Percentiles rank a stretch among this genome's conserved stretches.
phyloP scores from a whole-genome alignment of 2,329 filamentous ascomycete genomes.

The Ophiocordyceps camponoti-leonardi region DNA sequence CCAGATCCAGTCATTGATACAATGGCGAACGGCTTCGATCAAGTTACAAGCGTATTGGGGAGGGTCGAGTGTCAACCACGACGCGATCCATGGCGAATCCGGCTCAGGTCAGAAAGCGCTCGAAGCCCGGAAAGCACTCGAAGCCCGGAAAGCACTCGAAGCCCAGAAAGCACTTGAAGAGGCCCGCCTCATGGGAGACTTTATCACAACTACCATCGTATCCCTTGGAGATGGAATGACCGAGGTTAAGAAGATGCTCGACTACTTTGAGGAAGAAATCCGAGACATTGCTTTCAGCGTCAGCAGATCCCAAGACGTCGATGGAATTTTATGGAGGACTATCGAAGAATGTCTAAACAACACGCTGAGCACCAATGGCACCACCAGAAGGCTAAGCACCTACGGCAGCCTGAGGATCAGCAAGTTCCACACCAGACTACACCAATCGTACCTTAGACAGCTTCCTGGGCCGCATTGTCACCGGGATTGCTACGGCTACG shows the following conservation, averaged over 20 bases:
- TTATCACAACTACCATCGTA: neutral
- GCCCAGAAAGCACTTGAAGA: too few relatives aligned
- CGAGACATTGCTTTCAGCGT: neutral
- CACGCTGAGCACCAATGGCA: neutral
- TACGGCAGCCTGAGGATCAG: too few relatives aligned
- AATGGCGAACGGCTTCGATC: neutral
- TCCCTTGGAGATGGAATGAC: neutral
- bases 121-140: too few relatives aligned
- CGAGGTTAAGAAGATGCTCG: neutral
- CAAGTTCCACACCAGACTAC: too few relatives aligned
- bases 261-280: neutral
- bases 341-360: neutral
- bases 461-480: too few relatives aligned
- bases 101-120: neutral
- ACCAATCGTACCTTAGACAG: too few relatives aligned
- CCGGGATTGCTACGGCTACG: too few relatives aligned
- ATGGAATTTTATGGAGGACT: neutral
- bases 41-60: neutral
- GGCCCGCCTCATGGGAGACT: neutral
- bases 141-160: too few relatives aligned
- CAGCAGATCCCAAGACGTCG: neutral
- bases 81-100: neutral
- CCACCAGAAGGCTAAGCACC: too few relatives aligned
- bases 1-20: neutral
- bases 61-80: neutral